Base-by-base conservation (phyloP, 1,284 basidiomycete species). In the Apiotrichum akiyoshidainum region DNA sequence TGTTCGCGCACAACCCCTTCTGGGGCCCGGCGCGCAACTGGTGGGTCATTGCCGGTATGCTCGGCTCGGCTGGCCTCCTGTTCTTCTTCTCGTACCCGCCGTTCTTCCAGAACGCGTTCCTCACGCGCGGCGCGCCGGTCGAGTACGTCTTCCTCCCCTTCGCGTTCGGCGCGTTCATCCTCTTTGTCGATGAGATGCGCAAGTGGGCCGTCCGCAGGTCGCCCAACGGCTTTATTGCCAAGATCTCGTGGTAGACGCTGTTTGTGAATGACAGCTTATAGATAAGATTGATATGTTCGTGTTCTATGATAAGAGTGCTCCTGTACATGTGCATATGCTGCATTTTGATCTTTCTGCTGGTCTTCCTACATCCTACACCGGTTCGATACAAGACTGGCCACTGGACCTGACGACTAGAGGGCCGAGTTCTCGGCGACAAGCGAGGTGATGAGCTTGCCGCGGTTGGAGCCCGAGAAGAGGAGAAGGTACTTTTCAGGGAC, bases 81-180 rank as follows among this genome's bases (percentile, higher is more conserved):
- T 78, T 80, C 68, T 85, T 85, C 78, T 84, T 85, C 78, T 79
- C 73, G 46, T 84, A 84, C 59, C 72, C 83, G 19, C 80, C 81
- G 5, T 81, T 80, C 76, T 83, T 84, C 79, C 84, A 86, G 69
- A 73, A 75, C 19, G 74, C 82, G 11, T 85, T 86, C 77, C 71
- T 81, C 56, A 86, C 83, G 0, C 76, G 83, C 44, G 79, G 79
- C 13, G 81, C 86, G 33, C 77, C 79, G 0, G 82, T 80, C 40
- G 81, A 85, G 64, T 73, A 80, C 68, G 81, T 80, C 68, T 81
- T 83, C 69, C 65, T 83, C 12, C 82, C 82, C 0, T 69, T 83
- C 34, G 71, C 79, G 61, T 82, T 71, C 53, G 66, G 65, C 14
- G 47, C 66, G n/a, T 72, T 57, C 10, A 48, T 72, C 10, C 54